phyloP scores from a whole-genome alignment of 495 filamentous ascomycete genomes.

The Hapsidospora chrysogenum region DNA sequence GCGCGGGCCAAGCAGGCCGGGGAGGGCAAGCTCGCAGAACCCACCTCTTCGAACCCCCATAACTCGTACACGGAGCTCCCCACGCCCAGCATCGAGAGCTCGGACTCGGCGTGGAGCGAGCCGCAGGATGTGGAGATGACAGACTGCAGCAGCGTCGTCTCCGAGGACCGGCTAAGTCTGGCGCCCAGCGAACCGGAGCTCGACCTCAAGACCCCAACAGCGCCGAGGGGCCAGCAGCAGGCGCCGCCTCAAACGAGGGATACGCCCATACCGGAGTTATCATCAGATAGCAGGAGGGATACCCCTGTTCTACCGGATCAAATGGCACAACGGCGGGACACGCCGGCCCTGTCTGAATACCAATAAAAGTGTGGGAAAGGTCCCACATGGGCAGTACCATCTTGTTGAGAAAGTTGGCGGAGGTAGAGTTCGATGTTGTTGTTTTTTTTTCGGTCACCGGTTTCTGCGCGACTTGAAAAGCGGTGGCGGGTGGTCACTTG shows the following conservation, averaged over 20 bases:
- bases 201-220: slow-evolving; percentile 18
- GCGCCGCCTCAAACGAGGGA: too few relatives aligned
- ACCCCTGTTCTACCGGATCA: not conserved
- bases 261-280: not conserved
- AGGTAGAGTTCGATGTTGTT: too few relatives aligned
- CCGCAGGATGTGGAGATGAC: slow-evolving; percentile 25
- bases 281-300: slow-evolving; percentile 1
- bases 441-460: too few relatives aligned
- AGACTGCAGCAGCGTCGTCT: slow-evolving; percentile 17
- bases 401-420: too few relatives aligned
- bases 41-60: too few relatives aligned
- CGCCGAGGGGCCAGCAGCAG: not conserved
- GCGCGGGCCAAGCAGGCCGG: slow-evolving; percentile 2
- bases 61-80: slow-evolving; percentile 1
- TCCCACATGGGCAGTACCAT: too few relatives aligned
- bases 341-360: not conserved
- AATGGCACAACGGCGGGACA: not conserved
- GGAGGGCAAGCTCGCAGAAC: too few relatives aligned
- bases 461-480: too few relatives aligned
- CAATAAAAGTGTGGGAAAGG: too few relatives aligned
- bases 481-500: not conserved
- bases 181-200: slow-evolving; percentile 10
- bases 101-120: slow-evolving; percentile 11
- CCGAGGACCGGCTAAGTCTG: slow-evolving; percentile 8
- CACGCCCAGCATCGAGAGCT: slow-evolving; percentile 11